A percentile compares a stretch with the other conserved stretches of the same genome.
phyloP scores from a whole-genome alignment of 2,329 filamentous ascomycete species.

The Aspergillus oerlinghausenensis region DNA sequence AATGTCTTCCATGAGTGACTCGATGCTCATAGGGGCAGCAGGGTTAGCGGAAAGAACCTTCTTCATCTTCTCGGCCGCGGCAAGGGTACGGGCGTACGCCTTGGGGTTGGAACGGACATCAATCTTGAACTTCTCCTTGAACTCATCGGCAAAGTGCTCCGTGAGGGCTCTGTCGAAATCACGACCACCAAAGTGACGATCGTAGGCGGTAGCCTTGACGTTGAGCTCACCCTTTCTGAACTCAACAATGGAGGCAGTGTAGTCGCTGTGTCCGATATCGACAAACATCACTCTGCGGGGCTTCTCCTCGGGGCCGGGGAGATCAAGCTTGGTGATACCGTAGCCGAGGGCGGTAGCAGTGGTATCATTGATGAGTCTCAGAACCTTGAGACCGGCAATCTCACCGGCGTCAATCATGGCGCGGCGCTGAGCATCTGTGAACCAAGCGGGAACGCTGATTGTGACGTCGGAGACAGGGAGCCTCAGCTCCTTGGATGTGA shows the following conservation, averaged over 20 bases:
- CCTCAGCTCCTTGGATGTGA: slow-evolving; percentile 79
- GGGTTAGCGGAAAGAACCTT: slow-evolving; percentile 97
- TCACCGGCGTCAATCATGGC: slow-evolving; percentile 86
- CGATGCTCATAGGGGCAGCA: slow-evolving; percentile 87
- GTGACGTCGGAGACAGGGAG: slow-evolving; percentile 89
- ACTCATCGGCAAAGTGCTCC: slow-evolving; percentile 91
- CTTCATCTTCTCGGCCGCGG: slow-evolving; percentile 95
- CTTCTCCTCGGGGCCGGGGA: slow-evolving; percentile 83
- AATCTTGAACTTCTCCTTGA: slow-evolving; percentile 97
- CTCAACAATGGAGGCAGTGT: slow-evolving; percentile 89
- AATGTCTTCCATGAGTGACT: slow-evolving; percentile 97
- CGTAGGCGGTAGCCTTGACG: slow-evolving; percentile 87
- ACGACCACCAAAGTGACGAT: slow-evolving; percentile 94
- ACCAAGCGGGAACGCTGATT: slow-evolving; percentile 93
- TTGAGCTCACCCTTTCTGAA: slow-evolving; percentile 95
- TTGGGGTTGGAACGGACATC: slow-evolving; percentile 89
- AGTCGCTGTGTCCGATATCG: slow-evolving; percentile 95
- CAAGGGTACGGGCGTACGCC: slow-evolving; percentile 78
- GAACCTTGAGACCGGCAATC: slow-evolving; percentile 85
- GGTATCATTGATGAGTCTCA: slow-evolving; percentile 96
- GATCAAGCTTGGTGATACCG: slow-evolving; percentile 95
- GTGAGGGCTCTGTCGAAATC: slow-evolving; percentile 95
- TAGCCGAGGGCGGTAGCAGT: slow-evolving; percentile 94
- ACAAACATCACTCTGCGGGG: slow-evolving; percentile 85
- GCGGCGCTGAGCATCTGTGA: slow-evolving; percentile 89